phyloP scores from a whole-genome alignment of 345 rosid species.

The Durio zibethinus region DNA sequence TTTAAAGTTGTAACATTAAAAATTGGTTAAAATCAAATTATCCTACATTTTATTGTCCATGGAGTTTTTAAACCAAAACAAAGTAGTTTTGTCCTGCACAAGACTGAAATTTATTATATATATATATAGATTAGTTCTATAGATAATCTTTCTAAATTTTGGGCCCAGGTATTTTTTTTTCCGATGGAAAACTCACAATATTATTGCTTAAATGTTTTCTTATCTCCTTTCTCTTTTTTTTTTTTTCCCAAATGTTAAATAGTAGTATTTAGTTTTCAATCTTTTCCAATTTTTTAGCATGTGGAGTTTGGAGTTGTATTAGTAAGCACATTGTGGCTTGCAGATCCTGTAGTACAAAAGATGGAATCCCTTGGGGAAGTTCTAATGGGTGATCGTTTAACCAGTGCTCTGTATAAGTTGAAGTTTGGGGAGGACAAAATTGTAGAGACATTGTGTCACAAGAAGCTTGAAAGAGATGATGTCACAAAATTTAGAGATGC shows the following conservation, averaged over 20 bases:
- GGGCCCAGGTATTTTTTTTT: not conserved
- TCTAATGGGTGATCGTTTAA: constrained; percentile 70
- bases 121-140: not conserved
- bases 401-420: constrained; percentile 46
- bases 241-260: not conserved
- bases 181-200: not conserved
- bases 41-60: not conserved
- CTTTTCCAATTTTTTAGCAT: not conserved
- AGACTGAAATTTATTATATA: not conserved
- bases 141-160: not conserved
- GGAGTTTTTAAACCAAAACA: not conserved
- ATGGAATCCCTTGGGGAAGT: constrained; percentile 77
- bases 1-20: not conserved
- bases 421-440: constrained; percentile 52
- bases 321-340: constrained; percentile 22
- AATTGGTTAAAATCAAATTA: not conserved
- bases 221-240: not conserved
- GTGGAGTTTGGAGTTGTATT: constrained; percentile 9
- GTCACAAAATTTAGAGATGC: constrained; percentile 51
- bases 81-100: not conserved
- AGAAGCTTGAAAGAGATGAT: constrained; percentile 45
- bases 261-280: not conserved
- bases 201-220: not conserved
- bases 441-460: constrained; percentile 39
- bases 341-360: constrained; percentile 53